Percentiles rank a stretch among this genome's conserved stretches.
These are phyloP conservation scores for Trametes cinnabarina DNA, from an alignment of 768 basidiomycete species.

Conservation along the genomic window DNA sequence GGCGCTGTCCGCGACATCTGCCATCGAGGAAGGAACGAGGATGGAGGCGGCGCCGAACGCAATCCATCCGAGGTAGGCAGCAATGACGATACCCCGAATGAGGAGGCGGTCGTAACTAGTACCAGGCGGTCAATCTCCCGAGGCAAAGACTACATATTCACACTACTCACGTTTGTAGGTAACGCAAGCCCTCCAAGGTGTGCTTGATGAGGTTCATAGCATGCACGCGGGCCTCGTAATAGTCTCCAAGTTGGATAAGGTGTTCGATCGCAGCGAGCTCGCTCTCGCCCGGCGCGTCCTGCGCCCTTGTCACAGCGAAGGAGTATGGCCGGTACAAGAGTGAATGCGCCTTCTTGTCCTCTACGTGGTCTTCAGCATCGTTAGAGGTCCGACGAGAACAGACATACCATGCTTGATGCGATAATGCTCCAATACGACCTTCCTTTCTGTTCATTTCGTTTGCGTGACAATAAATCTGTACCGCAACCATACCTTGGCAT, in stretches of 20 bases:
- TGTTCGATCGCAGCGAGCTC: conserved; percentile 44
- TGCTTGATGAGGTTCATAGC: conserved; percentile 53
- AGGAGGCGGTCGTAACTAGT: conserved; percentile 68
- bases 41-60: conserved; percentile 62
- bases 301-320: conserved; percentile 28
- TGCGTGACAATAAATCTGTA: not conserved
- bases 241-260: conserved; percentile 42
- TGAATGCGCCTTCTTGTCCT: conserved; percentile 55
- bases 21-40: conserved; percentile 40
- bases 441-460: not conserved
- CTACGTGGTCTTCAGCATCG: conserved; percentile 34
- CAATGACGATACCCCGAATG: conserved; percentile 64
- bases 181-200: conserved; percentile 62
- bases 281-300: conserved; percentile 34
- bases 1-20: not conserved
- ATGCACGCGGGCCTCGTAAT: conserved; percentile 46
- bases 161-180: conserved; percentile 62
- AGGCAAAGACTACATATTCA: not conserved
- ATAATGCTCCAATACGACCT: conserved; percentile 77
- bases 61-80: conserved; percentile 78
- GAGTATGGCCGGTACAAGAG: conserved; percentile 56
- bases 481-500: conserved; percentile 49
- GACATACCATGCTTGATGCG: conserved; percentile 67
- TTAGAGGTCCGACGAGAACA: not conserved
- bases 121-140: not conserved